A percentile compares a stretch with the other conserved stretches of the same genome.
phyloP scores from a whole-genome alignment of 805 yeast genomes.

The Lachancea nothofagi region DNA sequence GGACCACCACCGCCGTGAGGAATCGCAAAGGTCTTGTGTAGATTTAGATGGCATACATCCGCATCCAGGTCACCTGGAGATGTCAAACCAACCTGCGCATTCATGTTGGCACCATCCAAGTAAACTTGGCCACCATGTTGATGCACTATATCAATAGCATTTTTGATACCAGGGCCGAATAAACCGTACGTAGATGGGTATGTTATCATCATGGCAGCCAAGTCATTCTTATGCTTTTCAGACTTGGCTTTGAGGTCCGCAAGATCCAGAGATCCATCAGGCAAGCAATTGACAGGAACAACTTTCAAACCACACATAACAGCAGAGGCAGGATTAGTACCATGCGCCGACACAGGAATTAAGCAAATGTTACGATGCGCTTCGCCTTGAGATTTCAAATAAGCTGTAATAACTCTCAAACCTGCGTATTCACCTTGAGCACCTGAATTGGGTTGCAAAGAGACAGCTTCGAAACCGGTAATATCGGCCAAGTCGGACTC shows the following conservation, averaged over 20 bases:
- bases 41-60: conserved; percentile 93
- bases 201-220: conserved; percentile 94
- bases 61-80: conserved; percentile 98
- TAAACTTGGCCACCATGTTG: conserved; percentile 90
- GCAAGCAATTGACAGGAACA: conserved; percentile 81
- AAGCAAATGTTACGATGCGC: conserved; percentile 75
- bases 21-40: conserved; percentile 95
- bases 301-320: conserved; percentile 96
- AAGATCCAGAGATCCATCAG: conserved; percentile 82
- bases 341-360: conserved; percentile 97
- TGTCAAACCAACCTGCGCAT: conserved; percentile 96
- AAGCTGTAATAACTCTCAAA: conserved; percentile 74
- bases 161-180: conserved; percentile 84
- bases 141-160: conserved; percentile 84
- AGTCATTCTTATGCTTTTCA: conserved; percentile 53
- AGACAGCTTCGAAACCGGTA: conserved; percentile 87
- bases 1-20: conserved; percentile 99
- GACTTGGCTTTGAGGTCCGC: conserved; percentile 71
- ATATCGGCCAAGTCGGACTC: conserved; percentile 83
- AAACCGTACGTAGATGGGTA: conserved; percentile 97
- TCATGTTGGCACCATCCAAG: conserved; percentile 98
- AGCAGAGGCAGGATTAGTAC: conserved; percentile 98
- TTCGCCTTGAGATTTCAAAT: conserved; percentile 66
- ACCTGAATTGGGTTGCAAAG: conserved; percentile 95
- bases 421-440: conserved; percentile 99